phyloP scores from a whole-genome alignment of 257 asterid genomes.

The Dorcoceras hygrometricum region DNA sequence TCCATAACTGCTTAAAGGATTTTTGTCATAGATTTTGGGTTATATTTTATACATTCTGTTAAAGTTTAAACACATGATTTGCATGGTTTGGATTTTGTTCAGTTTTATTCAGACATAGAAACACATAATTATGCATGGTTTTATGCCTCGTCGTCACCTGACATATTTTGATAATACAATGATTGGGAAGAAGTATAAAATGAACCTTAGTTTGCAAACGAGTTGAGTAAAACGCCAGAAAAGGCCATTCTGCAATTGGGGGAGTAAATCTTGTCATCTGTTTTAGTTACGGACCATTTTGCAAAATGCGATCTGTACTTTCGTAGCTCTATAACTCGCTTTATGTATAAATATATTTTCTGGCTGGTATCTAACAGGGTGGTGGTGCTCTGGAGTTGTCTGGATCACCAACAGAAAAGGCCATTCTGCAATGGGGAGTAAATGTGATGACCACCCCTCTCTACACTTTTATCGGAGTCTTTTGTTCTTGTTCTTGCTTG shows the following conservation, averaged over 20 bases:
- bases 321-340: neutral
- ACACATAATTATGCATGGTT: neutral
- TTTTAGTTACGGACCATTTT: constrained; percentile 12
- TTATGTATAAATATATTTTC: constrained; percentile 8
- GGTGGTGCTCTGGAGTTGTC: constrained; percentile 72
- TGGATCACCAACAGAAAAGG: constrained; percentile 98
- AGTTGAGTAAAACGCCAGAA: neutral
- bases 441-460: constrained; percentile 42
- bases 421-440: constrained; percentile 91
- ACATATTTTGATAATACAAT: no score
- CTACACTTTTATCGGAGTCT: constrained; percentile 10
- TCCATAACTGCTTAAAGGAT: neutral
- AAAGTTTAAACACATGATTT: neutral
- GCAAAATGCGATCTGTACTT: neutral
- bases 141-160: no score
- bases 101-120: neutral
- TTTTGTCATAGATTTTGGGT: neutral
- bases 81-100: neutral
- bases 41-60: neutral
- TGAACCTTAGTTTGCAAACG: neutral
- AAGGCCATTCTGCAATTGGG: no score
- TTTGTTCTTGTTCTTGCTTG: constrained; percentile 11
- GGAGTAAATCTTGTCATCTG: neutral
- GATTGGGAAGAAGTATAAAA: neutral
- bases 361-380: constrained; percentile 48